Evolutionary conservation across 768 basidiomycete genomes (phyloP).

Genomic region (Agaricus sinodeliciosus): DNA sequence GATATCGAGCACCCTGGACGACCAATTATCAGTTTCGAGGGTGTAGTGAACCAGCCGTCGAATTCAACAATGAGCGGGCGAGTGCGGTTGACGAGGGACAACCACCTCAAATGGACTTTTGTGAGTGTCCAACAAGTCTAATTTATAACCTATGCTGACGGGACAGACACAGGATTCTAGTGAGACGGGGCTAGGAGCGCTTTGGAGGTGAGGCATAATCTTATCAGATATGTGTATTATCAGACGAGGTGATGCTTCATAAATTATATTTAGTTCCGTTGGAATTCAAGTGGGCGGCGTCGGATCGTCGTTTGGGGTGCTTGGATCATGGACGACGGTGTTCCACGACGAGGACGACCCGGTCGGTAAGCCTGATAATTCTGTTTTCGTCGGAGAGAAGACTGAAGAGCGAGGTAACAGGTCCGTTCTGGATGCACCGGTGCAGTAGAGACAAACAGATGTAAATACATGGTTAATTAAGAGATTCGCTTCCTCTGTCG

Average conservation of each 20-base stretch:
- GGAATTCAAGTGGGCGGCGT: slow-evolving; percentile 57
- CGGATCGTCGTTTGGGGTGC: slow-evolving; percentile 50
- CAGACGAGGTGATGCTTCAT: neutral
- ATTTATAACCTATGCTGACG: neutral
- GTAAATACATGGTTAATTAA: neutral
- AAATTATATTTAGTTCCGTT: slow-evolving; percentile 42
- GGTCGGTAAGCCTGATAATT: slow-evolving; percentile 26
- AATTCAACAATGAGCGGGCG: slow-evolving; percentile 44
- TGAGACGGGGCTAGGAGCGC: slow-evolving; percentile 36
- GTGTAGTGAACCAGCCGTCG: slow-evolving; percentile 38
- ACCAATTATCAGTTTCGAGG: slow-evolving; percentile 49
- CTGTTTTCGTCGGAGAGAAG: neutral
- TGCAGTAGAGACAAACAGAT: slow-evolving; percentile 1
- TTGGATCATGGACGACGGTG: slow-evolving; percentile 45
- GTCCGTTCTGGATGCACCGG: slow-evolving; percentile 15
- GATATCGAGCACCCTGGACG: slow-evolving; percentile 44
- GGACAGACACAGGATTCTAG: slow-evolving; percentile 36
- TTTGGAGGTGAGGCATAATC: slow-evolving; percentile 48
- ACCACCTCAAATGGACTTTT: slow-evolving; percentile 57
- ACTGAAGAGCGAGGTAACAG: neutral
- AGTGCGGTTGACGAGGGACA: slow-evolving; percentile 50
- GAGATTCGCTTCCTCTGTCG: neutral
- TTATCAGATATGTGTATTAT: neutral
- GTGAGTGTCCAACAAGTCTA: slow-evolving; percentile 29
- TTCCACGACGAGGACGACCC: slow-evolving; percentile 40